Evolutionary conservation across 345 rosid genomes (phyloP), one percentile per base, ranked within the genome.

Genomic region (Rhizophora mangle): DNA sequence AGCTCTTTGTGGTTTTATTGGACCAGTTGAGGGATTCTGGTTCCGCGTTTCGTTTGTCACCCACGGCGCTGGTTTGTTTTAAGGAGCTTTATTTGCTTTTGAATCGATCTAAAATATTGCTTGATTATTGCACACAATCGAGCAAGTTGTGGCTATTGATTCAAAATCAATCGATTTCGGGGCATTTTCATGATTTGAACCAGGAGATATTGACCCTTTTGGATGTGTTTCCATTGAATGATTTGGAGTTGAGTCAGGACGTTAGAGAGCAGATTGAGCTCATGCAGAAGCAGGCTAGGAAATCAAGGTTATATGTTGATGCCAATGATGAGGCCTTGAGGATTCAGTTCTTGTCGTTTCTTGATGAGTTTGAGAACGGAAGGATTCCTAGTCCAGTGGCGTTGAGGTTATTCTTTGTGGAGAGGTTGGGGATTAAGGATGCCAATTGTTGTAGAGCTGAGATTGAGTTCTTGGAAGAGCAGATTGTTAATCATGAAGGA

Each of bases 61-160:
- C 88, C 2, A 76, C 91, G 31, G 87, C 85, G 32, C 52, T 84
- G 32, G 81, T 92, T n/a, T 92, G 96, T 74, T 81, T 92, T 66
- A 90, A 90, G 79, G 99, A 96, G 86, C 85, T 89, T 55, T 86
- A 96, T 70, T 82, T 96, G 77, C 81, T 92, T 55, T 82, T 96
- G n/a, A 90, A 92, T 64, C 80, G 94, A 59, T 90, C 97, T 20
- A 92, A 96, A 70, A 88, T 96, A 60, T 78, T 96, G 68, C 82
- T 96, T 8, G 91, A 96, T 79, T 87, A 89, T 78, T 89, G 97
- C 74, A 68, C 73, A 3, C 91, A 86, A 24, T 89, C 98, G 9
- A 88, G 98, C 79, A 96, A 88, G 88, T 72, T 92, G 24, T 96
- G 99, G 99, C 79, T 96, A 0, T 68, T 96, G 87, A 84, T 92